A percentile compares a stretch with the other conserved stretches of the same genome.
These are phyloP conservation scores for Calophaca sinica DNA, from an alignment of 306 rosid genomes.

Conservation along the genomic window DNA sequence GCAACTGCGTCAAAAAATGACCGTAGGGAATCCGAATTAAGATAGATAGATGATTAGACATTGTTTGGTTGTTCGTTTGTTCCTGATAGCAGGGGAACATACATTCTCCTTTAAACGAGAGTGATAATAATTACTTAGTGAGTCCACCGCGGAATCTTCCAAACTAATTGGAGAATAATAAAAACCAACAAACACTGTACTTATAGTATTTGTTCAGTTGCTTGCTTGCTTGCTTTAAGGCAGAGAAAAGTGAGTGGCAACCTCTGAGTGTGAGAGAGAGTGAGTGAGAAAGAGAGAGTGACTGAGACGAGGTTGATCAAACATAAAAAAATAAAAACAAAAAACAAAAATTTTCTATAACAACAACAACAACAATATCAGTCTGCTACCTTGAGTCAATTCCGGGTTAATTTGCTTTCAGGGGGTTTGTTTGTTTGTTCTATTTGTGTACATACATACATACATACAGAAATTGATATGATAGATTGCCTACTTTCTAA, in stretches of 20 bases:
- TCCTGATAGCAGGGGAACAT: constrained; percentile 49
- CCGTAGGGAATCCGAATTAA: too few species aligned
- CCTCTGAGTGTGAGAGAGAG: constrained; percentile 21
- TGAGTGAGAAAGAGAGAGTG: neutral
- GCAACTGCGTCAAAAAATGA: too few species aligned
- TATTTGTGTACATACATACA: constrained; percentile 43
- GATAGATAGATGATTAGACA: constrained; percentile 22
- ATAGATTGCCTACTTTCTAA: constrained; percentile 33
- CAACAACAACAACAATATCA: constrained; percentile 53
- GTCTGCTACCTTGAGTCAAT: constrained; percentile 56
- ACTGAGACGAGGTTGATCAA: constrained; percentile 23
- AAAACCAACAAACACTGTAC: constrained; percentile 44
- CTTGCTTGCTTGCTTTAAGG: constrained; percentile 38
- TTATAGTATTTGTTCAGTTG: constrained; percentile 43
- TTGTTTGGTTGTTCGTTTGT: constrained; percentile 46
- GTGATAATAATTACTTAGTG: constrained; percentile 38
- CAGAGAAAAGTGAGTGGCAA: constrained; percentile 34
- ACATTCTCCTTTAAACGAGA: constrained; percentile 54
- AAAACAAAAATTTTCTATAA: constrained; percentile 5
- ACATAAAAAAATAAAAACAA: constrained; percentile 32
- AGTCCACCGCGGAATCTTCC: constrained; percentile 69
- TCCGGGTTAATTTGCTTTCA: constrained; percentile 54
- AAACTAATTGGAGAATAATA: constrained; percentile 81
- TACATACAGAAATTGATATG: constrained; percentile 50
- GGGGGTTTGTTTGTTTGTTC: constrained; percentile 44